Base-by-base conservation (phyloP, 2,329 filamentous ascomycete genomes). In the Acrodontium crateriforme region DNA sequence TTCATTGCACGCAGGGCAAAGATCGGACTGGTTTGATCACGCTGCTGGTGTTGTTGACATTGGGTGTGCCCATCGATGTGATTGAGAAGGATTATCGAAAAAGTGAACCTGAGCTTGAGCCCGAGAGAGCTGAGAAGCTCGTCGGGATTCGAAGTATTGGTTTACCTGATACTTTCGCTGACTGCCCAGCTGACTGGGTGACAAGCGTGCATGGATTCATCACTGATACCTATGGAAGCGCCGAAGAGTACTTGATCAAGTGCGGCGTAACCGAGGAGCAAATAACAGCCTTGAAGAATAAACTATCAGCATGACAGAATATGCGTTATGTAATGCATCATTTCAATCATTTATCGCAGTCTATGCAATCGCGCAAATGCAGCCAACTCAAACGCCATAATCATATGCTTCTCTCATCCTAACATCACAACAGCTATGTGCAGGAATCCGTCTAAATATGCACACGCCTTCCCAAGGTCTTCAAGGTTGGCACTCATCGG, bases 391-490 rank as follows among this genome's bases (percentile, higher is more conserved):
- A n/a, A n/a, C n/a, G n/a, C n/a, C n/a, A n/a, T n/a, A n/a, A n/a
- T n/a, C n/a, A n/a, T n/a, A n/a, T n/a, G n/a, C n/a, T n/a, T n/a
- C n/a, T 20, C n/a, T 55, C 47, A 69, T 9, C 59, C 60, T 48
- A 83, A 63, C 60, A 91, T 77, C 12, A 75, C 67, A 4, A 94
- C 69, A 28, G 83, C 79, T 22, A 94, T 56, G 53, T 83, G 82
- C 15, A 93, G 54, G 78, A 85, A 98, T 0, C 89, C 89, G 56
- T 98, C 89, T 0, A 83, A 74, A 60, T 94, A 95, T 2, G 82
- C 74, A 3, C 80, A 78, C 46, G 78, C 78, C 31, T 74, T 69
- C 57, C 89, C 79, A 32, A 98, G 53, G 25, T 94, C 87, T 46
- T 83, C 79, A 11, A 98, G 55, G 14, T 75, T 75, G 1, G 84